Base-by-base conservation (phyloP, 192 early-diverging fungal genomes). In the Coemansia biformis region DNA sequence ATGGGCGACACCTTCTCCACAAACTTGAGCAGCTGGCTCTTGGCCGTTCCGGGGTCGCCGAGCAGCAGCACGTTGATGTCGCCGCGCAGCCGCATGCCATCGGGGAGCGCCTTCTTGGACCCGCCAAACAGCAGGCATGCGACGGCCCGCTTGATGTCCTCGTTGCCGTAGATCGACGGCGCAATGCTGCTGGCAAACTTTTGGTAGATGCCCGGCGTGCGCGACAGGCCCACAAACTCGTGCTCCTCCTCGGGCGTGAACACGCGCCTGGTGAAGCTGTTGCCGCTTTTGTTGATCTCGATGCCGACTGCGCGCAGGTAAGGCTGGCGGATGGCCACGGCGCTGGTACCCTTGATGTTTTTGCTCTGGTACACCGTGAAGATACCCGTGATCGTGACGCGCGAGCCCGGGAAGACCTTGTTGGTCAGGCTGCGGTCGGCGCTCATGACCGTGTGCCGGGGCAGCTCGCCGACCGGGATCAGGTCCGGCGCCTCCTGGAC, bases 31-130 rank as follows among this genome's bases (percentile, higher is more conserved):
- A 99, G 79, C 73, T 99, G 96, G 8, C 84, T 87, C 73, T 99
- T 99, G 35, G 96, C 96, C 18, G 94, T 98, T 62, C 96, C 96
- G 4, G 96, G 96, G 72, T 99, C 96, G 54, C 96, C 96, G 5
- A 99, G 76, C 43, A 99, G 71, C 17, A 99, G 70, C 22, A 99
- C 92, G 62, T 96, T 98, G 57, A 99, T 93, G 60, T 99, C 96
- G 37, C 96, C 96, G 66, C 96, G 80, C 46, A 99, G 66, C 45
- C 88, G 82, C 90, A 99, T 92, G 46, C 93, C 90, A 68, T 99
- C 96, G 3, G 94, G 92, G 3, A 99, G 76, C 9, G 91, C 67
- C 60, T 96, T 97, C 59, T 91, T 92, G 17, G 94, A 95, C 38
- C 96, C 96, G 53, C 92, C 88, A 78, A 99, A 92, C 50, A 99